Evolutionary conservation across 192 early-diverging fungal species (phyloP).

Genomic region (Nowakowskiella sp.): DNA sequence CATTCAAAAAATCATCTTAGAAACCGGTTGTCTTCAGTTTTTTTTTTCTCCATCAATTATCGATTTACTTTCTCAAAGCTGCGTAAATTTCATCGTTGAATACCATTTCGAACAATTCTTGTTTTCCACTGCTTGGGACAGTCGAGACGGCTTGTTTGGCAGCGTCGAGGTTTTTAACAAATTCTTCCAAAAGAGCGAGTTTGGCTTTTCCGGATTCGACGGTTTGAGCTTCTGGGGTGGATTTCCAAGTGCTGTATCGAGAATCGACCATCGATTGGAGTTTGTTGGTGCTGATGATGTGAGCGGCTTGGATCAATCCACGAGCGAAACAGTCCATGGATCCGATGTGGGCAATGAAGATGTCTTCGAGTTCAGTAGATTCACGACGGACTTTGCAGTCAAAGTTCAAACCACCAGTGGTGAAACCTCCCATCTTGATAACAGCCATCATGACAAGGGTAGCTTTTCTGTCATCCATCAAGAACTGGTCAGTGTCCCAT

Average conservation of each 20-base stretch:
- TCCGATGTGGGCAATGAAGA: slow-evolving; percentile 29
- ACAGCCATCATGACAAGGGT: slow-evolving; percentile 29
- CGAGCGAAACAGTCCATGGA: slow-evolving; percentile 23
- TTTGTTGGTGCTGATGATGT: slow-evolving; percentile 15
- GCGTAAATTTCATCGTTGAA: too few relatives aligned
- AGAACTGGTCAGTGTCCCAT: slow-evolving; percentile 36
- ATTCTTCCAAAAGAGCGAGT: slow-evolving; percentile 13
- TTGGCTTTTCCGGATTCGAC: slow-evolving; percentile 11
- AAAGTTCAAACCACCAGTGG: slow-evolving; percentile 31
- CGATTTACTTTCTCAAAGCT: too few relatives aligned
- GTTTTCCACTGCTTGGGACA: slow-evolving; percentile 9
- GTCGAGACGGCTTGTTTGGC: too few relatives aligned
- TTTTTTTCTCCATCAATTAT: too few relatives aligned
- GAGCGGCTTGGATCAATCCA: slow-evolving; percentile 18
- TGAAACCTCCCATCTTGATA: slow-evolving; percentile 32
- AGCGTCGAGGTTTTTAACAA: slow-evolving; percentile 3
- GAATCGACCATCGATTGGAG: slow-evolving; percentile 10
- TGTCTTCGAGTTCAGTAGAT: slow-evolving; percentile 6
- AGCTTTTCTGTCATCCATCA: slow-evolving; percentile 27
- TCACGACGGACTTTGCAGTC: slow-evolving; percentile 34
- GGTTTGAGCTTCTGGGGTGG: slow-evolving; percentile 7
- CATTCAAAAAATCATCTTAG: too few relatives aligned
- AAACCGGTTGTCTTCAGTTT: too few relatives aligned
- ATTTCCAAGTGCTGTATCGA: slow-evolving; percentile 19
- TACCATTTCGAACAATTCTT: slow-evolving; percentile 14